Base-by-base conservation (phyloP, 2,329 filamentous ascomycete species). In the Xylariaceae sp. region DNA sequence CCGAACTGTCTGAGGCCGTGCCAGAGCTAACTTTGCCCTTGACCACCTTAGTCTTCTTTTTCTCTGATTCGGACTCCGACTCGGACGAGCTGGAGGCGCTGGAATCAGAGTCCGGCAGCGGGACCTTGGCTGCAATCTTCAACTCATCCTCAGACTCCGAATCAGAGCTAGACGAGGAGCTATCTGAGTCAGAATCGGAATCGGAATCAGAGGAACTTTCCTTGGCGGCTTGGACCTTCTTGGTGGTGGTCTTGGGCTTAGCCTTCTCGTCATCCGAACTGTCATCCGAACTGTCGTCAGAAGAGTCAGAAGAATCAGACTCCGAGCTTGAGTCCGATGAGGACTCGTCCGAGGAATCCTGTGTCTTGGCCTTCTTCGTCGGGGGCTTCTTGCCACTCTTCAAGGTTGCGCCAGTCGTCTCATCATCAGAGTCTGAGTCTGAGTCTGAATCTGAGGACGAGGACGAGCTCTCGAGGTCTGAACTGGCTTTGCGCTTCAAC, bases 401-500 rank as follows among this genome's bases (percentile, higher is more conserved):
- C 10, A 72, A 74, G 55, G 70, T 74, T 7, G 75, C 75, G 49
- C 74, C 71, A 13, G 63, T 60, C 63, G 60, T 67, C 10, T 75
- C 76, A 37, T 68, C 66, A 58, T 74, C 73, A 9, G 75, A 76
- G 56, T 73, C 72, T 2, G 73, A 74, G 52, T 62, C 71, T 4
- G 37, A 42, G 69, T 73, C 72, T 2, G 73, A 74, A 53, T 62
- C 71, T 4, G 37, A 42, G 69, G 72, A 72, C 23, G 57, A 60
- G 49, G 65, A 69, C 39, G 75, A 76, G 59, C 74, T 78, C 64
- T 73, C 72, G 68, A 71, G 74, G 49, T 72, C 70, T 4, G 74
- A 72, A 23, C 68, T 64, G 6, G 82, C 82, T 75, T 84, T 82
- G 44, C 83, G 78, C 69, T 88, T 87, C 60, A 82, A 69, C 1